Evolutionary conservation across 345 rosid species (phyloP).

Genomic region (Eucalyptus polybractea): DNA sequence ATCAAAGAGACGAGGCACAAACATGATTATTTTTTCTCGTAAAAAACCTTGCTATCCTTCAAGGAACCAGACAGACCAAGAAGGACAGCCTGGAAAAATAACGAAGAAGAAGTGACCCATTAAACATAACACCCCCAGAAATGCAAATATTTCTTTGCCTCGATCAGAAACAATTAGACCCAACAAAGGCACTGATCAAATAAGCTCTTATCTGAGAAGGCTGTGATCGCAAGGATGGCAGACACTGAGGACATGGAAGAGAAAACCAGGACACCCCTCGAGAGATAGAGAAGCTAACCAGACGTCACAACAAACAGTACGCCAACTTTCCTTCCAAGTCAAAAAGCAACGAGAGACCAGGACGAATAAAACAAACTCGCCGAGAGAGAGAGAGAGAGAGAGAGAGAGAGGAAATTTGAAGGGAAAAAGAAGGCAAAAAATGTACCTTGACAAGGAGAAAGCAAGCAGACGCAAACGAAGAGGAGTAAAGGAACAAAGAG

Average conservation of each 20-base stretch:
- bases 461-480: slow-evolving; percentile 2
- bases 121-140: not conserved
- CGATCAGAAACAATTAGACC: not conserved
- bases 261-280: not conserved
- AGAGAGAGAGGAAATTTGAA: not conserved
- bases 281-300: not conserved
- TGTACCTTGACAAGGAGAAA: slow-evolving; percentile 34
- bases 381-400: not conserved
- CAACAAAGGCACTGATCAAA: not conserved
- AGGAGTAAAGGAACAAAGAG: slow-evolving; percentile 12
- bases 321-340: not conserved
- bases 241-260: not conserved
- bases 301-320: not conserved
- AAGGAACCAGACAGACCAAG: not conserved
- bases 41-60: not conserved
- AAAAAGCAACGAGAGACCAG: not conserved
- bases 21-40: not conserved
- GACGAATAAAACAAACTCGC: not conserved
- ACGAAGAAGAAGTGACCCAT: not conserved
- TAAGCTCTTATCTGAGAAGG: not conserved
- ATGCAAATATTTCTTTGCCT: not conserved
- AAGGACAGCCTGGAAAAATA: not conserved
- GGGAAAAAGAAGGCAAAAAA: not conserved
- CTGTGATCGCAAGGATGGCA: not conserved
- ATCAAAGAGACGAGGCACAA: not conserved